Evolutionary conservation across 495 filamentous ascomycete species (phyloP).

Genomic region (Aspergillus sclerotiicarbonarius): DNA sequence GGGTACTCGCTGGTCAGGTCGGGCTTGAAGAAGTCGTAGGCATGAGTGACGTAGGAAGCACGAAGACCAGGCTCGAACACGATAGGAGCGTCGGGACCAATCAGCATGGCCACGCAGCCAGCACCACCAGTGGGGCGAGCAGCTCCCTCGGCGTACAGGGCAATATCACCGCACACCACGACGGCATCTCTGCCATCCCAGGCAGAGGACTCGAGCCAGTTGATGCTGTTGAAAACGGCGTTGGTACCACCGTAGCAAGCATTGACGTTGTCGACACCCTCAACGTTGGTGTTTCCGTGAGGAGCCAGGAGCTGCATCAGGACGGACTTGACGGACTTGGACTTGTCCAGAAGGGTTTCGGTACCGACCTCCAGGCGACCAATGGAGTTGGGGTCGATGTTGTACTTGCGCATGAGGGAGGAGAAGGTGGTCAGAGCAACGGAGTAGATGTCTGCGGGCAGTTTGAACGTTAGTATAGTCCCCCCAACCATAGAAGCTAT

Average conservation of each 20-base stretch:
- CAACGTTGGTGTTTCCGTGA: constrained; percentile 84
- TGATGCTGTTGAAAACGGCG: constrained; percentile 92
- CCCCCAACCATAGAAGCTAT: neutral
- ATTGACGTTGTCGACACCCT: constrained; percentile 95
- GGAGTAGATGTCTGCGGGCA: constrained; percentile 87
- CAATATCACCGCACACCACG: constrained; percentile 95
- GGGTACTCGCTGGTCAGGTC: constrained; percentile 98
- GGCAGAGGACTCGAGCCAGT: constrained; percentile 96
- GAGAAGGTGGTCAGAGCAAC: constrained; percentile 85
- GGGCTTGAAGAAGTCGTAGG: constrained; percentile 99
- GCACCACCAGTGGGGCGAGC: constrained; percentile 95
- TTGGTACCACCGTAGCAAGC: constrained; percentile 99
- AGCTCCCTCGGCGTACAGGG: constrained; percentile 93
- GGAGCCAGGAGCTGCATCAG: constrained; percentile 94
- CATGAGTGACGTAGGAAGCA: constrained; percentile 89
- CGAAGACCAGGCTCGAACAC: constrained; percentile 89
- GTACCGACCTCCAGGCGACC: constrained; percentile 97
- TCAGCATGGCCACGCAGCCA: constrained; percentile 89
- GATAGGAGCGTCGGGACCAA: constrained; percentile 90
- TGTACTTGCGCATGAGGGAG: constrained; percentile 88
- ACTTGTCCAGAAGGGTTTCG: constrained; percentile 98
- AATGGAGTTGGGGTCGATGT: constrained; percentile 83
- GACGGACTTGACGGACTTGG: constrained; percentile 99
- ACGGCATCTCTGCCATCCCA: constrained; percentile 97
- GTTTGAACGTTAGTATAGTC: constrained; percentile 5